phyloP scores from a whole-genome alignment of 2,329 filamentous ascomycete genomes.

The Cladophialophora psammophila region DNA sequence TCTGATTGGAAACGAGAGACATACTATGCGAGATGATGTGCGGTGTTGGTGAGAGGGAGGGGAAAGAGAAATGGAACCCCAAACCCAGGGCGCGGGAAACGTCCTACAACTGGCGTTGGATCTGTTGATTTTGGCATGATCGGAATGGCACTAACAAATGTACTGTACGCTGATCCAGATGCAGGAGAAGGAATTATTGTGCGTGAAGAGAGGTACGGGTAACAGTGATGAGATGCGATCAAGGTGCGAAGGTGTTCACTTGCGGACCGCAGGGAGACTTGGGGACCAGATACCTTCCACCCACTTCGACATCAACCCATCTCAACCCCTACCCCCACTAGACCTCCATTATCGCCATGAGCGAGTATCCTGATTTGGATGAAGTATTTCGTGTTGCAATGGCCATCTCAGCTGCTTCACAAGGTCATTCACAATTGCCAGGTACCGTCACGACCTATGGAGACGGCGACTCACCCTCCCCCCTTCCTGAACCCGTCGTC shows the following conservation, averaged over 20 bases:
- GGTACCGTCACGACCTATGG: constrained; percentile 6
- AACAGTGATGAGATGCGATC: background rate
- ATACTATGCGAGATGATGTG: too few relatives aligned
- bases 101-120: too few relatives aligned
- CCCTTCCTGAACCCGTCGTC: constrained; percentile 5
- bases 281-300: background rate
- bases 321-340: background rate
- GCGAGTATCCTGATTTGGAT: constrained; percentile 7
- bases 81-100: too few relatives aligned
- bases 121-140: too few relatives aligned
- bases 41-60: too few relatives aligned
- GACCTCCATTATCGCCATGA: background rate
- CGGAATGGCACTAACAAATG: too few relatives aligned
- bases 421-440: background rate
- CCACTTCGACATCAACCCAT: background rate
- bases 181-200: too few relatives aligned
- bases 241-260: background rate
- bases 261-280: constrained; percentile 1
- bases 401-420: background rate
- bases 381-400: constrained; percentile 6
- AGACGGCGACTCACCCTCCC: background rate
- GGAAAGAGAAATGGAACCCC: too few relatives aligned
- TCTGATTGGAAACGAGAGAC: too few relatives aligned
- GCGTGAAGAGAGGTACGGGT: background rate
- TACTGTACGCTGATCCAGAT: too few relatives aligned